phyloP scores from a whole-genome alignment of 768 basidiomycete species.

The Lactifluus subvellereus region DNA sequence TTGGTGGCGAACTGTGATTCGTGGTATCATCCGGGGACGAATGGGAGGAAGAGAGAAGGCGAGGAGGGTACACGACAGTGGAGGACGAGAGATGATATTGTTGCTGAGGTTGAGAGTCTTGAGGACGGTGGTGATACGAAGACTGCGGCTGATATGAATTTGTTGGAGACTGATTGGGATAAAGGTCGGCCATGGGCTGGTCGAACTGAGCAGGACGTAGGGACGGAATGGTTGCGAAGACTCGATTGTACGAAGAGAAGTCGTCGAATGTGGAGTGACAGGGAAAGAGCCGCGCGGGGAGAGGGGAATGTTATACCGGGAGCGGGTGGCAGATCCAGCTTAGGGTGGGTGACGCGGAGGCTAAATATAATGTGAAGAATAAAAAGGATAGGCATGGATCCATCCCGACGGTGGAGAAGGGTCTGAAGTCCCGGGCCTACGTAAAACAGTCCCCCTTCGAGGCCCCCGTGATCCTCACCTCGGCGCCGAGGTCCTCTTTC shows the following conservation, averaged over 20 bases:
- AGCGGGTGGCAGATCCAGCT: slow-evolving; percentile 29
- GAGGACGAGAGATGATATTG: slow-evolving; percentile 19
- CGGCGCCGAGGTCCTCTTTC: slow-evolving; percentile 38
- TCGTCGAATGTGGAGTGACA: slow-evolving; percentile 21
- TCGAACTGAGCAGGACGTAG: slow-evolving; percentile 38
- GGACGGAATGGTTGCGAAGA: slow-evolving; percentile 33
- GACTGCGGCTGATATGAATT: slow-evolving; percentile 20
- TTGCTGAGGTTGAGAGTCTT: slow-evolving; percentile 17
- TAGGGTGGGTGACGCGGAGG: slow-evolving; percentile 31
- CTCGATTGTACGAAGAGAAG: slow-evolving; percentile 19
- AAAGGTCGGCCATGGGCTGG: slow-evolving; percentile 29
- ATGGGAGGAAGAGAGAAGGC: slow-evolving; percentile 20
- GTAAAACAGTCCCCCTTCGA: slow-evolving; percentile 22
- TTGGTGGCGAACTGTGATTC: slow-evolving; percentile 21
- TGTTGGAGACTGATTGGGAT: slow-evolving; percentile 23
- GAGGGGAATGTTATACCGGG: slow-evolving; percentile 26
- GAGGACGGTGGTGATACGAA: slow-evolving; percentile 21
- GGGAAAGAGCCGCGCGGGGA: slow-evolving; percentile 24
- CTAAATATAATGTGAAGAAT: slow-evolving; percentile 29
- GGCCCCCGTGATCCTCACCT: slow-evolving; percentile 30
- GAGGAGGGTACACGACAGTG: slow-evolving; percentile 20
- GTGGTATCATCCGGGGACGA: slow-evolving; percentile 23
- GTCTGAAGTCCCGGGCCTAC: slow-evolving; percentile 25
- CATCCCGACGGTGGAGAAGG: slow-evolving; percentile 35
- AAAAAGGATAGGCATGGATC: slow-evolving; percentile 32